Evolutionary conservation across 768 basidiomycete species (phyloP).

Genomic region (Tulasnella sp.): DNA sequence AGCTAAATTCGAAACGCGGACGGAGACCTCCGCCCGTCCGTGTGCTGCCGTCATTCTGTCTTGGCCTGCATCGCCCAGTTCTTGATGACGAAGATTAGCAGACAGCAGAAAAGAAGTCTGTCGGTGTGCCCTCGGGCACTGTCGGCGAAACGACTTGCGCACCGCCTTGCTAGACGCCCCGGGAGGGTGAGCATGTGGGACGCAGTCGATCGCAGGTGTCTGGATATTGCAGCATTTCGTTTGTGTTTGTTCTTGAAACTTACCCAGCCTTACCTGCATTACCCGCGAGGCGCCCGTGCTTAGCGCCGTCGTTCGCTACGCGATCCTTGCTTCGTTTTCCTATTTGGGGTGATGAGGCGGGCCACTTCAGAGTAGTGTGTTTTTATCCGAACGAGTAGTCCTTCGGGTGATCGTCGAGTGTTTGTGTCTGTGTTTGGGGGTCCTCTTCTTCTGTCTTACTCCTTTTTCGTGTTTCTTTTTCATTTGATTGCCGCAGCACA

Average conservation of each 20-base stretch:
- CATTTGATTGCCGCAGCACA: slow-evolving; percentile 45
- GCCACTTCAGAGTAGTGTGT: not conserved
- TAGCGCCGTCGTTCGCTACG: not conserved
- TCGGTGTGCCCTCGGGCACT: not conserved
- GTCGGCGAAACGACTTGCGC: not conserved
- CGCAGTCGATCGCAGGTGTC: slow-evolving; percentile 2
- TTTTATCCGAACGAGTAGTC: not conserved
- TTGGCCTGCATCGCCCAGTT: not conserved
- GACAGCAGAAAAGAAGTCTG: not conserved
- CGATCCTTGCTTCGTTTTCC: not conserved
- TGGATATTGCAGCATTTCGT: slow-evolving; percentile 1
- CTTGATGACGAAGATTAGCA: not conserved
- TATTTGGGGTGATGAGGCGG: not conserved
- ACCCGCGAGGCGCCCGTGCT: not conserved
- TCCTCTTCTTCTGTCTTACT: too few relatives aligned
- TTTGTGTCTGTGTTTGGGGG: slow-evolving; percentile 1
- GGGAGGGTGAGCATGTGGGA: not conserved
- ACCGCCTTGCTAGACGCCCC: slow-evolving; percentile 24
- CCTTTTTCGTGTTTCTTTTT: not conserved
- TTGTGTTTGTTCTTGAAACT: not conserved
- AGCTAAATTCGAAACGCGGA: not conserved
- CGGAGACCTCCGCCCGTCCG: not conserved
- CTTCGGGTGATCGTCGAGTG: not conserved
- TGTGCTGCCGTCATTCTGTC: not conserved
- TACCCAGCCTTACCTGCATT: not conserved